Evolutionary conservation across 768 basidiomycete genomes (phyloP), one percentile per base, ranked within the genome.

Genomic region (Hemileccinum rubropunctum): DNA sequence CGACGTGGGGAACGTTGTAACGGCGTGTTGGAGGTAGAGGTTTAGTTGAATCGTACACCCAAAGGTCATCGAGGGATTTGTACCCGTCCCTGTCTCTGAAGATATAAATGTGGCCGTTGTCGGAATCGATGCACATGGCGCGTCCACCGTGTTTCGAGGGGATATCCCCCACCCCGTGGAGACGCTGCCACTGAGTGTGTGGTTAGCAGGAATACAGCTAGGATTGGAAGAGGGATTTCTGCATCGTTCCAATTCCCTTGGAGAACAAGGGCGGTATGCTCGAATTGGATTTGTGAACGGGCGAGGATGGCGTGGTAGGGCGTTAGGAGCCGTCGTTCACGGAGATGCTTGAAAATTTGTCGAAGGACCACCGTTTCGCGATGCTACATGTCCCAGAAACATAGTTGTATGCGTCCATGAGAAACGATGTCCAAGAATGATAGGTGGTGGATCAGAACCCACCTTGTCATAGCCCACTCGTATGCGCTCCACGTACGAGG

Each of bases 11-110:
- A 23, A 3, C 23, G 23, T 23, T 23, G 23, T 6, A 23, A 23
- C 23, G 23, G 23, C n/a, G n/a, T 23, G 23, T 23, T 23, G 23
- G 6, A 23, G 23, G 6, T 6, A 23, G 23, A 6, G 23, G 6
- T 23, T 23, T 23, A 23, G 23, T 23, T n/a, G n/a, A n/a, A n/a
- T 75, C 74, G 60, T 87, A 91, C 36, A 76, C 73, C 89, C 89
- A 91, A 53, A 91, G 84, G 63, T 92, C 89, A 59, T 87, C 84
- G 28, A 91, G 69, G 42, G 80, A 82, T 51, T 78, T 81, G 47
- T 80, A 67, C 1, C 90, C 88, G 52, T 89, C 80, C 81, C 84
- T 91, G 0, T 90, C 90, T 1, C 89, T 89, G 46, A 89, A 81
- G 20, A 91, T 74, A 60, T 91, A 91, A 26, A 91, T 80, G 39